Evolutionary conservation across 371 early-diverging fungal species (phyloP).

Genomic region (Actinomucor elegans): DNA sequence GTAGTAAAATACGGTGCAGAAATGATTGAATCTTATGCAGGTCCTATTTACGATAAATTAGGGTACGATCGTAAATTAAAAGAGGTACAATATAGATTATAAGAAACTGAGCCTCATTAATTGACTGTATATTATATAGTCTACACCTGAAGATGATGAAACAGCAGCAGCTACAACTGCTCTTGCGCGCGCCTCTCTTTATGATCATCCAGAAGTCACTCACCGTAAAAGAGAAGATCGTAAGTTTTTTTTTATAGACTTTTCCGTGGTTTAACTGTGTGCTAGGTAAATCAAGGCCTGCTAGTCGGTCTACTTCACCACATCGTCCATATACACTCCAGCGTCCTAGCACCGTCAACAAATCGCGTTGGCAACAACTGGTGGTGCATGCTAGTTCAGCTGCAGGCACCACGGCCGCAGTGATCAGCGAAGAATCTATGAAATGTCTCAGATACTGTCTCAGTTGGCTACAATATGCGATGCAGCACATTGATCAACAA

Average conservation of each 20-base stretch:
- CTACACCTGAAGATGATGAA: slow-evolving; percentile 30
- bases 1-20: slow-evolving; percentile 66
- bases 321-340: slow-evolving; percentile 23
- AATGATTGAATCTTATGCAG: slow-evolving; percentile 75
- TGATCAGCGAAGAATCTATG: slow-evolving; percentile 75
- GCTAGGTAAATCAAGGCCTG: slow-evolving; percentile 19
- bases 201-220: slow-evolving; percentile 16
- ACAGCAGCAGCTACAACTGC: slow-evolving; percentile 36
- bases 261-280: no score
- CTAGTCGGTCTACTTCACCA: slow-evolving; percentile 36
- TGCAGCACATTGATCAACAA: slow-evolving; percentile 75
- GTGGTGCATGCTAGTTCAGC: slow-evolving; percentile 67
- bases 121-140: neutral
- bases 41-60: slow-evolving; percentile 44
- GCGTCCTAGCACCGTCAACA: slow-evolving; percentile 1
- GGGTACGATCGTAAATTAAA: slow-evolving; percentile 25
- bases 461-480: slow-evolving; percentile 81
- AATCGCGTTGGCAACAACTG: slow-evolving; percentile 64
- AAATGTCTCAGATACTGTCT: slow-evolving; percentile 73
- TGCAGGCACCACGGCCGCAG: slow-evolving; percentile 66
- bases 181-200: slow-evolving; percentile 32
- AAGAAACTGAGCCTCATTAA: no score
- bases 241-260: no score
- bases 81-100: no score
- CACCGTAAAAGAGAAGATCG: slow-evolving; percentile 3